A percentile compares a stretch with the other conserved stretches of the same genome.
phyloP scores from a whole-genome alignment of 257 asterid species.

The Coffea canephora region DNA sequence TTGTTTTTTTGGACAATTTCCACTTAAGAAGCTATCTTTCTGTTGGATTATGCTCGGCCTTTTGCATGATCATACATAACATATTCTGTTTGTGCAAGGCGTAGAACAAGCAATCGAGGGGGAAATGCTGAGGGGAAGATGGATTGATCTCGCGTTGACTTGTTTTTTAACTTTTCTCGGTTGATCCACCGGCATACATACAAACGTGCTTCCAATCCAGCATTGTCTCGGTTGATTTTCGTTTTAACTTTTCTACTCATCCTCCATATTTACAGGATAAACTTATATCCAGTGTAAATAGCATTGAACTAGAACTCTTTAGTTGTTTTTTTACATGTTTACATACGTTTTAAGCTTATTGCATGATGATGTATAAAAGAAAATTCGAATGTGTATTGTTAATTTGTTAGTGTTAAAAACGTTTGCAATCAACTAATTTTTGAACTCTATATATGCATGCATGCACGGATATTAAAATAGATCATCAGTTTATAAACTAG shows the following conservation, averaged over 20 bases:
- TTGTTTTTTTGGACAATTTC: neutral
- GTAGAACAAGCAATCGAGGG: conserved; percentile 29
- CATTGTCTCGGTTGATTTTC: no score
- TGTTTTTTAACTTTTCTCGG: conserved; percentile 4
- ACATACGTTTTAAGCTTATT: no score
- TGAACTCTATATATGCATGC: no score
- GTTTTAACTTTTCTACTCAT: neutral
- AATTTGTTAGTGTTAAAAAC: no score
- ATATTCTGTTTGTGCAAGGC: conserved; percentile 33
- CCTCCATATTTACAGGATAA: neutral
- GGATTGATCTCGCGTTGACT: conserved; percentile 12
- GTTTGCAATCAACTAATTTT: no score
- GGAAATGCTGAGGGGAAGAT: conserved; percentile 21
- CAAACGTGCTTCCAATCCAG: neutral
- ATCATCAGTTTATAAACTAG: no score
- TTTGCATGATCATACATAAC: neutral
- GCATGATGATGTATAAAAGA: neutral
- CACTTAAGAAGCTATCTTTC: neutral
- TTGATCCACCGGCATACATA: neutral
- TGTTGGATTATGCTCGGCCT: neutral
- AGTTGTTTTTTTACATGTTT: neutral
- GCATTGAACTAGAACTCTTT: neutral
- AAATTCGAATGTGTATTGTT: no score
- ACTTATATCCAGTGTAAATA: neutral
- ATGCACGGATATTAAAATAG: no score